Evolutionary conservation across 164 flowering plant species (phyloP), one percentile per base, ranked within the genome.

Genomic region (Litsea cubeba): DNA sequence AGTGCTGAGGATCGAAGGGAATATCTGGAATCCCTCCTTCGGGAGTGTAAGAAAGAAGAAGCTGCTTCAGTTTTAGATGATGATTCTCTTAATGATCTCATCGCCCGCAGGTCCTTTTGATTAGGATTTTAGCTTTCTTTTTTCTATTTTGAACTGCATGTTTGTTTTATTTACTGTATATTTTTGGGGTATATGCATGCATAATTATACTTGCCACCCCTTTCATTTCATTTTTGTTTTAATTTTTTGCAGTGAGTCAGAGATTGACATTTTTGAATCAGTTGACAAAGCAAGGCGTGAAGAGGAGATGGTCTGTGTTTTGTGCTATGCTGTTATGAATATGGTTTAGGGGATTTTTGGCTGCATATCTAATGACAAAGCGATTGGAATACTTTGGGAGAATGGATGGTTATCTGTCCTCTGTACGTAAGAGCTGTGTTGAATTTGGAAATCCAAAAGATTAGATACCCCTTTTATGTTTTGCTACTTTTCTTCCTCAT

Each of bases 1-100:
- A 94, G 99, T 90, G 98, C 98, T 7, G 98, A 96, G 84, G 99
- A 96, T 81, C 90, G 99, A 66, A 86, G 96, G 78, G 99, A 96
- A 75, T 96, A 96, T 77, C 80, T 96, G 87, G 99, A 96, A 79
- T 81, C 98, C 30, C 96, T 96, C 51, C 87, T 96, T 24, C 80
- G 98, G 76, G 99, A 96, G 84, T 87, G 87, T 76, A 96, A 96
- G 87, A 96, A 94, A 82, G 99, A 96, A 87, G 99, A 96, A 79
- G 89, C 87, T 79, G 86, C 97, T 28, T 90, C 92, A 58, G 99
- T 96, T 68, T 81, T 92, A 72, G 90, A 89, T 80, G 99, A 96
- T 86, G 97, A 94, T 84, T 86, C 88, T 65, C 79, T 96, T 49
- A 96, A 94, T 84, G 89, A 96, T 82, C 66, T 90, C 26, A 82